Evolutionary conservation across 495 filamentous ascomycete species (phyloP), one percentile per base, ranked within the genome.

Genomic region (Aspergillus cristatus): DNA sequence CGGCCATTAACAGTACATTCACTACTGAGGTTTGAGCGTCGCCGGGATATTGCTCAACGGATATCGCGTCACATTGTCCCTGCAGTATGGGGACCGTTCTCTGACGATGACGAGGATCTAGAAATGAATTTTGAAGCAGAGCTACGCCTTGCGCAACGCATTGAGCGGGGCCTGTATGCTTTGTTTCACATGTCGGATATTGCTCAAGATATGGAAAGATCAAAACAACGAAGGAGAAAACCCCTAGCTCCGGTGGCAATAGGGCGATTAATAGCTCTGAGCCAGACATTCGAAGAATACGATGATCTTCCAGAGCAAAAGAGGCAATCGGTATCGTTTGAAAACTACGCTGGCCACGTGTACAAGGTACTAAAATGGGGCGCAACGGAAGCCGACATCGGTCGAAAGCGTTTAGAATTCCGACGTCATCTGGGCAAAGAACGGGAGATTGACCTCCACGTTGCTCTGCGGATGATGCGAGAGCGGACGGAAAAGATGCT

Each of bases 161-260:
- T 58, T 20, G 50, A 55, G 34, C 45, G 50, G 8, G 55, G 55
- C 3, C 29, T 58, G 10, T 49, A 50, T 26, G 55, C 55, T 15
- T 44, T 55, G 24, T 58, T 58, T 20, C 55, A 58, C 32, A 55
- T 58, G 49, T 37, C 52, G 8, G 55, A 58, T 30, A 55, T 55
- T 29, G 47, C 47, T n/a, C 45, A 41, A 3, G 45, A 47, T 8
- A 37, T 36, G 2, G 41, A 53, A 22, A 35, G 38, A 34, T 24
- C 36, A 25, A 37, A 34, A 10, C 37, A 45, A 6, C 25, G 12
- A 24, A 11, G 28, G 12, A 31, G 20, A 20, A 46, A 43, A 15
- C 26, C 28, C 8, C 35, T 37, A 12, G 30, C 37, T 3, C 42
- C 51, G 1, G 30, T 43, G 0, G 35, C 50, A 6, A 43, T 41